phyloP scores from a whole-genome alignment of 805 yeast genomes.

The Wickerhamiella cacticola region DNA sequence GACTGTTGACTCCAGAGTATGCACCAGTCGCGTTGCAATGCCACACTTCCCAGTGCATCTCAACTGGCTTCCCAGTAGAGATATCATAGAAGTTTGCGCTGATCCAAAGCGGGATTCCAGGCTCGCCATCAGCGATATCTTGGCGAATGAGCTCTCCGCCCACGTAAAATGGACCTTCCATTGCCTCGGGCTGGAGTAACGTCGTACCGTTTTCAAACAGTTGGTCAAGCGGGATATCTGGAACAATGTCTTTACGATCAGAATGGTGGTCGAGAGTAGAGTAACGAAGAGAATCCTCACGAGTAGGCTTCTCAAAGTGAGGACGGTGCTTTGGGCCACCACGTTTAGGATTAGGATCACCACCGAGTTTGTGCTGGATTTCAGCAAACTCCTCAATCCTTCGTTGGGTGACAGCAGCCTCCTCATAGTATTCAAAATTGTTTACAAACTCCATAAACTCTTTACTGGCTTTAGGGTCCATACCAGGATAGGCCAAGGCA shows the following conservation, averaged over 20 bases:
- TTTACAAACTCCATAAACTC: constrained; percentile 1
- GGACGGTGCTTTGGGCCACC: too few species aligned
- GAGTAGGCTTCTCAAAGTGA: background rate
- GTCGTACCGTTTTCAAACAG: background rate
- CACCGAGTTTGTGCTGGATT: background rate
- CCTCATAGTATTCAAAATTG: background rate
- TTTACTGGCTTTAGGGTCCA: background rate
- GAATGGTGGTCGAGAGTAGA: constrained; percentile 2
- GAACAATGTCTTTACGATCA: constrained; percentile 1
- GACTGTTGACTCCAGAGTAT: constrained; percentile 3
- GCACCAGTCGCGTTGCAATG: constrained; percentile 7
- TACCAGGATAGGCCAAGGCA: background rate
- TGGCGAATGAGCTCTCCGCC: constrained; percentile 8
- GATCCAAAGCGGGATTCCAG: background rate
- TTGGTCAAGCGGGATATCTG: background rate
- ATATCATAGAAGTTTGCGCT: constrained; percentile 10
- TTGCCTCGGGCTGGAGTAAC: constrained; percentile 2
- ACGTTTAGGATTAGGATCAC: too few species aligned
- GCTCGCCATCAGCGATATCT: constrained; percentile 3
- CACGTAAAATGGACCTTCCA: background rate
- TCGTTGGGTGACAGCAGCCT: background rate
- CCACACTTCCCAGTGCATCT: constrained; percentile 7
- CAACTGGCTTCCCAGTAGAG: background rate
- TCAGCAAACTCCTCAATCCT: background rate
- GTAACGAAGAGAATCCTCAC: background rate